These are phyloP conservation scores for Populus hybrid DNA, from an alignment of 441 rosid genomes.

Conservation along the genomic window DNA sequence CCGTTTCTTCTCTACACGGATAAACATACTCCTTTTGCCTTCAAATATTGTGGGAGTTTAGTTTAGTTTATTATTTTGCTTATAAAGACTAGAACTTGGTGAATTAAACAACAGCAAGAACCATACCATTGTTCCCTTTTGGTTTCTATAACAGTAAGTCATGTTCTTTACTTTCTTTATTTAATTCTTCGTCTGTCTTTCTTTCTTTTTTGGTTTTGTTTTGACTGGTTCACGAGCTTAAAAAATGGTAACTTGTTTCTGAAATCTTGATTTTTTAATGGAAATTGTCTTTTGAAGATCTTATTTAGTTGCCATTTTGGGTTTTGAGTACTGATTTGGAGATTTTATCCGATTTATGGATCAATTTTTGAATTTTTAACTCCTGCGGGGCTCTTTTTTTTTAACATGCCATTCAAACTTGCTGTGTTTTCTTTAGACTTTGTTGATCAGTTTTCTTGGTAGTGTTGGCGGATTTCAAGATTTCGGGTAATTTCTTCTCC, in stretches of 20 bases:
- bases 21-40: neutral
- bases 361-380: neutral
- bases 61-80: neutral
- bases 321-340: conserved; percentile 8
- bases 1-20: neutral
- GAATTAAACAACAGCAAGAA: neutral
- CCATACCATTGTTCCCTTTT: conserved; percentile 25
- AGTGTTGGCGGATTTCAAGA: neutral
- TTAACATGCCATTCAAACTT: conserved; percentile 1
- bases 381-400: neutral
- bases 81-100: neutral
- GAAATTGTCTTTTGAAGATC: neutral
- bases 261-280: conserved; percentile 8
- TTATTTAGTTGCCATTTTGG: conserved; percentile 19
- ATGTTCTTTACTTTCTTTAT: conserved; percentile 25
- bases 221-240: conserved; percentile 1
- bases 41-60: neutral
- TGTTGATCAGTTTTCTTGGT: neutral
- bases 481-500: neutral
- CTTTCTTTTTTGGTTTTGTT: neutral
- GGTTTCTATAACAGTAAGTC: conserved; percentile 53
- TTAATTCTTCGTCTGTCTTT: neutral
- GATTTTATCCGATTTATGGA: neutral
- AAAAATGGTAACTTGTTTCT: conserved; percentile 6
- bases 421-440: neutral